Conservation (phyloP, 176 grass and related monocot genomes). For the Sorghum bicolor region Sorghum_bicolor_NCBIv3 NC_012877.2:50681001-50681500, state of each 20-base stretch:
- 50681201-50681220: background rate
- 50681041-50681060: background rate
- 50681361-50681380: background rate
- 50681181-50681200: background rate
- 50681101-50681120: background rate
- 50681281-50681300: background rate
- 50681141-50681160: background rate
- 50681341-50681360: background rate
- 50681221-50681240: background rate
- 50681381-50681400: too few species aligned
- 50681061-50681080: background rate
- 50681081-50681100: background rate
- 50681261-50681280: background rate
- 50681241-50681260: background rate
- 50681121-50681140: background rate
- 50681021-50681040: background rate
- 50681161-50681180: background rate
- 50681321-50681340: background rate
- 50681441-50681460: background rate
- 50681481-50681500: background rate
- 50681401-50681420: background rate
- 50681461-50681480: background rate
- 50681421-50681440: background rate
- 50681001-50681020: background rate
- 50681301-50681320: background rate